Evolutionary conservation across 2,329 filamentous ascomycete genomes (phyloP).

Genomic region (Teratosphaeria gauchensis): DNA sequence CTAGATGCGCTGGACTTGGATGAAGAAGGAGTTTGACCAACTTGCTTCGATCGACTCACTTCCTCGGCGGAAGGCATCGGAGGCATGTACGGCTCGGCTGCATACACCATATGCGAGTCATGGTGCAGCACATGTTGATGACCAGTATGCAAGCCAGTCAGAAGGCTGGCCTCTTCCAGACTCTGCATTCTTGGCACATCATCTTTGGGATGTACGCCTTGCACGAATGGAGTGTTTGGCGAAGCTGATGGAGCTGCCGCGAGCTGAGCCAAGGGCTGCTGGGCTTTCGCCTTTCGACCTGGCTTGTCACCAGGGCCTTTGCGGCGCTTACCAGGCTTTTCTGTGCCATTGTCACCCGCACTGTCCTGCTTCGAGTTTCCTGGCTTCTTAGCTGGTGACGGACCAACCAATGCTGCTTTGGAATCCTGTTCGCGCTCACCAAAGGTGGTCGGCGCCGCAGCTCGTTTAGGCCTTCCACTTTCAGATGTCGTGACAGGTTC

Average conservation of each 20-base stretch:
- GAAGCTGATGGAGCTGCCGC: slow-evolving; percentile 22
- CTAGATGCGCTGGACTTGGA: slow-evolving; percentile 45
- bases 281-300: slow-evolving; percentile 32
- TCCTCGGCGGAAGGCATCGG: slow-evolving; percentile 13
- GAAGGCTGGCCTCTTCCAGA: slow-evolving; percentile 25
- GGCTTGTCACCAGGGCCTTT: slow-evolving; percentile 25
- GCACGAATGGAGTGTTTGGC: slow-evolving; percentile 24
- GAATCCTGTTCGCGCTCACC: slow-evolving; percentile 55
- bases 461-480: slow-evolving; percentile 40
- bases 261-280: slow-evolving; percentile 28
- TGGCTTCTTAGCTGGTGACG: slow-evolving; percentile 39
- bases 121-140: slow-evolving; percentile 9
- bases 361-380: slow-evolving; percentile 17
- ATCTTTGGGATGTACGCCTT: slow-evolving; percentile 15
- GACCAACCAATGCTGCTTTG: slow-evolving; percentile 48
- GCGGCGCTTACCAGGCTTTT: slow-evolving; percentile 25
- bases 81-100: slow-evolving; percentile 11
- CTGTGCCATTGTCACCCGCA: slow-evolving; percentile 16
- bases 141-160: slow-evolving; percentile 21
- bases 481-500: slow-evolving; percentile 31
- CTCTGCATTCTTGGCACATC: slow-evolving; percentile 17
- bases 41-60: slow-evolving; percentile 12
- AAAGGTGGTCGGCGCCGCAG: slow-evolving; percentile 62
- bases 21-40: slow-evolving; percentile 10
- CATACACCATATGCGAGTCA: slow-evolving; percentile 12